Base-by-base conservation (phyloP, 2,329 filamentous ascomycete genomes). In the Aspergillus sclerotialis region DNA sequence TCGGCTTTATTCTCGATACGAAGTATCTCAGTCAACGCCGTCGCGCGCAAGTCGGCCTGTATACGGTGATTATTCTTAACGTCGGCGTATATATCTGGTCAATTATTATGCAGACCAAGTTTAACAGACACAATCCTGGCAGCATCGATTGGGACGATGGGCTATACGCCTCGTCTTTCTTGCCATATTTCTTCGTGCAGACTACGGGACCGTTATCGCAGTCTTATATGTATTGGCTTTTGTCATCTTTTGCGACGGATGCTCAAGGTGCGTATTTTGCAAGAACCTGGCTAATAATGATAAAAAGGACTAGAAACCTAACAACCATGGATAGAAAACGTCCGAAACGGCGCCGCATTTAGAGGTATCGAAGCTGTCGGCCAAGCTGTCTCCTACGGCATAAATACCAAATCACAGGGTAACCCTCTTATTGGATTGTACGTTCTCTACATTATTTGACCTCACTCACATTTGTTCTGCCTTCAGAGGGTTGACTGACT, bases 21-120 rank as follows among this genome's bases (percentile, higher is more conserved):
- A 63, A 63, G 33, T 32, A 42, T 14, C 40, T 66, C 8, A 60
- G 58, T 37, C 63, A 67, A 34, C 60, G 68, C 7, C 63, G 67
- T 13, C 59, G 68, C 9, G 68, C 67, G 11, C 67, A 70, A 37
- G 37, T 65, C 4, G 67, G 67, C 30, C 58, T 71, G 5, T 63
- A 63, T 39, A 63, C 55, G 3, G 65, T 70, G 4, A 60, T 67
- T 2, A 48, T 64, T n/a, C 58, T 68, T 5, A 71, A 70, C 28
- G 40, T 65, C 4, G 67, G 63, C n/a, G 67, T 69, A 1, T 70
- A 70, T 33, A 65, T 70, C 38, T 70, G 67, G 68, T 69, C 67
- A 1, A 68, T 70, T 33, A 52, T 68, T 13, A 70, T 70, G 60
- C 65, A 70, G 40, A 50, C 49, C 7, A 49, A 47, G 14, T 70